Percentiles rank a stretch among this genome's conserved stretches.
Conservation (phyloP, 176 grass and related monocot genomes). For the Eremochloa ophiuroides region DNA sequence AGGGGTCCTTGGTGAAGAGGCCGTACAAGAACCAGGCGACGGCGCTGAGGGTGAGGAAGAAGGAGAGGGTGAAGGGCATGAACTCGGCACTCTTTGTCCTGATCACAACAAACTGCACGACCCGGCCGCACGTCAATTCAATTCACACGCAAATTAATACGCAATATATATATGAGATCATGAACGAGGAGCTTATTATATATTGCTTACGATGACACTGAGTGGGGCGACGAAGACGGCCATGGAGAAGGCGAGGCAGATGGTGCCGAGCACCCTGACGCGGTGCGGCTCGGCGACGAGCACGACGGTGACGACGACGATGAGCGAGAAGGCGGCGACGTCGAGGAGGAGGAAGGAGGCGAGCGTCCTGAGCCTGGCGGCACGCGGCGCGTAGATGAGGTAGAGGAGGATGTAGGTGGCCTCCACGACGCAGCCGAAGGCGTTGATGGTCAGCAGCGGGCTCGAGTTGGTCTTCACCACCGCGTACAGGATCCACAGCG, state of each 20-base stretch:
- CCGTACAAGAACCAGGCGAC: slow-evolving; percentile 79
- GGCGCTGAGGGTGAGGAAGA: slow-evolving; percentile 78
- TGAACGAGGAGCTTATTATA: neutral
- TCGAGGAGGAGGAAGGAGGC: slow-evolving; percentile 59
- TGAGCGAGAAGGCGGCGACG: slow-evolving; percentile 50
- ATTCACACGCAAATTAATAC: too few species aligned
- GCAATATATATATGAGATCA: too few species aligned
- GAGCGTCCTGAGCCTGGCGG: slow-evolving; percentile 37
- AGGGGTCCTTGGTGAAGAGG: slow-evolving; percentile 65
- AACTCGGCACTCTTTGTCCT: slow-evolving; percentile 82
- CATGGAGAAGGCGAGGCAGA: slow-evolving; percentile 86
- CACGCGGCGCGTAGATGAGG: slow-evolving; percentile 54
- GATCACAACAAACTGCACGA: slow-evolving; percentile 57
- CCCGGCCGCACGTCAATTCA: neutral
- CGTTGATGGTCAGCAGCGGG: slow-evolving; percentile 82
- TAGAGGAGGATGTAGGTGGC: slow-evolving; percentile 60
- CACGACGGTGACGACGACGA: slow-evolving; percentile 50
- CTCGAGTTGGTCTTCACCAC: slow-evolving; percentile 60
- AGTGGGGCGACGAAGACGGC: slow-evolving; percentile 88
- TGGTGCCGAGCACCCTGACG: slow-evolving; percentile 59
- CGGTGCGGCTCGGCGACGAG: slow-evolving; percentile 35
- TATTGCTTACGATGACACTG: slow-evolving; percentile 96
- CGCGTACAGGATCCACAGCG: slow-evolving; percentile 86
- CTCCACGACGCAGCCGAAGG: slow-evolving; percentile 72
- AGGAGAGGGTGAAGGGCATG: slow-evolving; percentile 84